These are phyloP conservation scores for Lotmaria passim DNA, from an alignment of 208 protist species.

Conservation along the genomic window DNA sequence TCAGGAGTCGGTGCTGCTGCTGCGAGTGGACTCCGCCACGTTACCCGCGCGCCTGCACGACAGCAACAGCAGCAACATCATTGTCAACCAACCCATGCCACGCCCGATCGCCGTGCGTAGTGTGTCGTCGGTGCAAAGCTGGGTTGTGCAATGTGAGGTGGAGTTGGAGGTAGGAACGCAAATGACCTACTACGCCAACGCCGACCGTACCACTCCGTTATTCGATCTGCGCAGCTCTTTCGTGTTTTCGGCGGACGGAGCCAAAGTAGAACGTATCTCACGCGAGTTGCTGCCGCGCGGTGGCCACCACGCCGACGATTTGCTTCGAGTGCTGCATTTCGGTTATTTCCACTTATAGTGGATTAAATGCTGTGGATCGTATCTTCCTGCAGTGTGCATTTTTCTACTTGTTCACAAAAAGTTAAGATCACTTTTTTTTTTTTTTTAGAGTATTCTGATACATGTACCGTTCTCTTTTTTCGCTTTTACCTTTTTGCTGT, in stretches of 20 bases:
- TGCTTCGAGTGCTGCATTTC: constrained; percentile 43
- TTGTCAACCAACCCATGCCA: background rate
- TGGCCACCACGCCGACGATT: constrained; percentile 30
- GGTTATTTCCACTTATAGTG: constrained; percentile 24
- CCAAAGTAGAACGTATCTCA: constrained; percentile 37
- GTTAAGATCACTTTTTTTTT: background rate
- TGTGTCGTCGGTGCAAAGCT: constrained; percentile 38
- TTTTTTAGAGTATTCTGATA: too few species aligned
- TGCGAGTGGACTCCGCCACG: constrained; percentile 28
- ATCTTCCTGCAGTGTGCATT: too few species aligned
- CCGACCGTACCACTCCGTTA: constrained; percentile 21
- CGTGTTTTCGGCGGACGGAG: constrained; percentile 40
- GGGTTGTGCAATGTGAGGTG: constrained; percentile 12
- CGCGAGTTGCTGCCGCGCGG: constrained; percentile 47
- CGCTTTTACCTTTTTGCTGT: too few species aligned
- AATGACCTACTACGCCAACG: constrained; percentile 53
- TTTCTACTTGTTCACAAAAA: too few species aligned
- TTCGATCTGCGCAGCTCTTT: constrained; percentile 50
- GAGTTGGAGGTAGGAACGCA: constrained; percentile 44
- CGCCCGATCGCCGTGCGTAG: constrained; percentile 16
- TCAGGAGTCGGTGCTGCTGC: constrained; percentile 47
- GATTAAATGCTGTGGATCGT: too few species aligned
- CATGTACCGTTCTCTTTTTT: too few species aligned
- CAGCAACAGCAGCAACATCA: background rate
- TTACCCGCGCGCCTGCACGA: constrained; percentile 12